These are phyloP conservation scores for Aspergillus sp. DNA, from an alignment of 2,329 filamentous ascomycete genomes.

Conservation along the genomic window DNA sequence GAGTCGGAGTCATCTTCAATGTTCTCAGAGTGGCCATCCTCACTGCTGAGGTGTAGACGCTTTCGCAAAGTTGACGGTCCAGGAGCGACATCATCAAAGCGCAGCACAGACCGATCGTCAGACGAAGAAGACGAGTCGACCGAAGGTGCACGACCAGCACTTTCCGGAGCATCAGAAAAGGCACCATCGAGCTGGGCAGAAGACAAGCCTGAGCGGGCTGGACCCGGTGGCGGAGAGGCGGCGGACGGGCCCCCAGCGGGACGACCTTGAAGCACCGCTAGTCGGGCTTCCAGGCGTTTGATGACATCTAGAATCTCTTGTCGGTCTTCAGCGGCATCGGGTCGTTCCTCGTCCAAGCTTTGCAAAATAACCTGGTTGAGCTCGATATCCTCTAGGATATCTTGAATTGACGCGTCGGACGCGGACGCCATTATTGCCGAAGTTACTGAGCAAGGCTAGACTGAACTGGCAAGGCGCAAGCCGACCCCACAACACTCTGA, in stretches of 20 bases:
- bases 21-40: background rate
- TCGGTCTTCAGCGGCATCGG: conserved; percentile 27
- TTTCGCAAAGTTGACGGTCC: conserved; percentile 13
- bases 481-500: background rate
- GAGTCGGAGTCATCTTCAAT: conserved; percentile 1
- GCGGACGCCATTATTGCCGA: conserved; percentile 16
- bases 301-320: conserved; percentile 32
- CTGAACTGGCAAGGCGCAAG: background rate
- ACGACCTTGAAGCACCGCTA: conserved; percentile 27
- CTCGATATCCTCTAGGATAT: conserved; percentile 36
- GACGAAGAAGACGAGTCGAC: background rate
- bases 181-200: conserved; percentile 22
- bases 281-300: conserved; percentile 25
- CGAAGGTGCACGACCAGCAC: background rate
- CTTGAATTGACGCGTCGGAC: conserved; percentile 24
- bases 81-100: too few relatives aligned
- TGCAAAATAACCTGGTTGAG: conserved; percentile 34
- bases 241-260: conserved; percentile 1
- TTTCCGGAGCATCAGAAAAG: background rate
- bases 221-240: conserved; percentile 2
- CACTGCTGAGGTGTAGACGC: conserved; percentile 13
- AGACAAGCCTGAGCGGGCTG: background rate
- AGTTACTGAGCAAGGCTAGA: background rate
- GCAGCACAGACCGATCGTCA: too few relatives aligned
- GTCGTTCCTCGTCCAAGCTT: conserved; percentile 30